These are phyloP conservation scores for Leucosporidium creatinivorum DNA, from an alignment of 768 basidiomycete species.

Conservation along the genomic window DNA sequence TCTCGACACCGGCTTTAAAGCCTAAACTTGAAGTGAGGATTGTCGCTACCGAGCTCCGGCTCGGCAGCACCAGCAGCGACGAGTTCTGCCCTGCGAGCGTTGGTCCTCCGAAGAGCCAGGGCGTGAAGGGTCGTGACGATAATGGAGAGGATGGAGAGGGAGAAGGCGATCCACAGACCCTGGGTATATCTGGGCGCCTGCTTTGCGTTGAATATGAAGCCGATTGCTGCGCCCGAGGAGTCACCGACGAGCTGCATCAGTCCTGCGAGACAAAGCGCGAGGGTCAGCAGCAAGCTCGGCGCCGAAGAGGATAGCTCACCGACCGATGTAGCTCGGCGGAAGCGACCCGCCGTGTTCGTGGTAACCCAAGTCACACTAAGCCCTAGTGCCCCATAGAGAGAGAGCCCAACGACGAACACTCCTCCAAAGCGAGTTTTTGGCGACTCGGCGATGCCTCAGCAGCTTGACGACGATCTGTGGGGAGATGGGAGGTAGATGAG, in stretches of 20 bases:
- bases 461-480: slow-evolving; percentile 79
- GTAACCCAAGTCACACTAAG: too few relatives aligned
- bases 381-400: too few relatives aligned
- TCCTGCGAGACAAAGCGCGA: neutral
- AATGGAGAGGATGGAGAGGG: neutral
- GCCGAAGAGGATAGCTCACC: too few relatives aligned
- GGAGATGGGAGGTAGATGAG: too few relatives aligned
- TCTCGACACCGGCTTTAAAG: too few relatives aligned
- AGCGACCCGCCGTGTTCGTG: too few relatives aligned
- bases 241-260: slow-evolving; percentile 16
- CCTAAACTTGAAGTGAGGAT: slow-evolving; percentile 33
- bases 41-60: slow-evolving; percentile 33
- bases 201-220: slow-evolving; percentile 26
- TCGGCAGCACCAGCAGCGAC: slow-evolving; percentile 32
- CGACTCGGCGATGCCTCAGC: slow-evolving; percentile 48
- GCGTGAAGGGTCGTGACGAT: neutral
- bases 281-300: too few relatives aligned
- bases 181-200: slow-evolving; percentile 24
- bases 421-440: too few relatives aligned
- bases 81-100: slow-evolving; percentile 21
- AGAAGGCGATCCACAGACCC: neutral
- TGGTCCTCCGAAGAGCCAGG: slow-evolving; percentile 1
- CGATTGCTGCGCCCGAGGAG: slow-evolving; percentile 32
- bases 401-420: too few relatives aligned
- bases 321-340: too few relatives aligned